Evolutionary conservation across 148 eudicot genomes (phyloP).

Genomic region (Heliamphora exappendiculata): DNA sequence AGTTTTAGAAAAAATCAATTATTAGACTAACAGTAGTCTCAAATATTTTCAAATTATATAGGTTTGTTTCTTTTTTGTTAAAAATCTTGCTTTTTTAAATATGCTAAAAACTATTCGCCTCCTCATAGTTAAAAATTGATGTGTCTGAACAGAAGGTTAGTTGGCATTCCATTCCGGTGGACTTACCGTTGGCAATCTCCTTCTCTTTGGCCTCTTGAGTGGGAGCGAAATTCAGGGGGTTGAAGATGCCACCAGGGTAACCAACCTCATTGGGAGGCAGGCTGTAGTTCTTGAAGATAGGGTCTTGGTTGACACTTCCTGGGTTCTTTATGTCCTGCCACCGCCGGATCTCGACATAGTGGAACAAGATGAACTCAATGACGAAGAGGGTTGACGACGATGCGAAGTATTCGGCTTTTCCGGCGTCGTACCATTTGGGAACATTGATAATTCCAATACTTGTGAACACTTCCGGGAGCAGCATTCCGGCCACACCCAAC

Average conservation of each 20-base stretch:
- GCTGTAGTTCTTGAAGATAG: conserved; percentile 92
- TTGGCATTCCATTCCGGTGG: no score
- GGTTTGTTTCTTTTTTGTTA: no score
- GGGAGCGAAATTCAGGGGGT: conserved; percentile 89
- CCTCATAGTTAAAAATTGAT: no score
- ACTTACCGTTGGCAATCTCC: conserved; percentile 87
- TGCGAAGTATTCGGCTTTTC: conserved; percentile 84
- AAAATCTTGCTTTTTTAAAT: no score
- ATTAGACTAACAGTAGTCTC: no score
- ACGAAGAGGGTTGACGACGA: conserved; percentile 91
- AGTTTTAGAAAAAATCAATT: no score
- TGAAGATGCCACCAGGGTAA: conserved; percentile 96
- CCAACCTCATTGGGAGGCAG: conserved; percentile 82
- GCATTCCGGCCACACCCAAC: conserved; percentile 93
- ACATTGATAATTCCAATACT: conserved; percentile 65
- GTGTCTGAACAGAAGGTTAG: no score
- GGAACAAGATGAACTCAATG: conserved; percentile 93
- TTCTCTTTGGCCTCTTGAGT: conserved; percentile 91
- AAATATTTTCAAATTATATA: no score
- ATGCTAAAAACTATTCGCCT: no score
- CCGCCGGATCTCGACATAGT: conserved; percentile 92
- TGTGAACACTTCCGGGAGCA: conserved; percentile 83
- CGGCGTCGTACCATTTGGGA: conserved; percentile 90
- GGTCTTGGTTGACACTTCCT: conserved; percentile 94
- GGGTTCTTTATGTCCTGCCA: conserved; percentile 99